Percentiles rank a stretch among this genome's conserved stretches.
phyloP scores from a whole-genome alignment of 805 yeast genomes.

The Hanseniaspora valbyensis region DNA sequence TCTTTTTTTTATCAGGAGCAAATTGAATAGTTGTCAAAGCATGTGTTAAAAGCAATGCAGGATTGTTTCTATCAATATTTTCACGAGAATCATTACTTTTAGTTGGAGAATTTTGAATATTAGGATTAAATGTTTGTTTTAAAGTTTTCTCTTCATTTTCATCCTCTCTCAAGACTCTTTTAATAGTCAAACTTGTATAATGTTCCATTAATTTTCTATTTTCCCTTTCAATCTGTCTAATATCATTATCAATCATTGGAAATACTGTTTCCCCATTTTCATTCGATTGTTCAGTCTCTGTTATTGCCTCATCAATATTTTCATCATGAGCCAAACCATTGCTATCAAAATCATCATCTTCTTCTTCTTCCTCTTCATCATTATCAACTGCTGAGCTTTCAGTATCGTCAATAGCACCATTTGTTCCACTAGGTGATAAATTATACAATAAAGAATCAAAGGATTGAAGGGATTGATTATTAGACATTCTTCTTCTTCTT shows the following conservation, averaged over 20 bases:
- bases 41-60: conserved; percentile 13
- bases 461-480: neutral
- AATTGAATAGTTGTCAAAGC: conserved; percentile 10
- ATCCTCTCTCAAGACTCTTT: conserved; percentile 13
- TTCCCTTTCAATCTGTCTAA: conserved; percentile 13
- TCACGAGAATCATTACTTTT: neutral
- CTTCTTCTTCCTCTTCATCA: conserved; percentile 15
- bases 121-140: no score
- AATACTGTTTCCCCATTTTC: neutral
- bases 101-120: neutral
- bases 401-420: neutral
- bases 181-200: conserved; percentile 14
- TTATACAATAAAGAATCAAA: neutral
- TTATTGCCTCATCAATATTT: conserved; percentile 16
- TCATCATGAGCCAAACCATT: no score
- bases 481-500: conserved; percentile 14
- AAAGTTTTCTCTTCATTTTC: neutral
- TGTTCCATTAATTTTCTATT: conserved; percentile 17
- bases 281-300: neutral
- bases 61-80: conserved; percentile 7
- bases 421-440: no score
- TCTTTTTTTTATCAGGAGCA: conserved; percentile 11
- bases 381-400: conserved; percentile 6
- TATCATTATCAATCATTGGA: neutral
- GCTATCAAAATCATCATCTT: no score